A percentile compares a stretch with the other conserved stretches of the same genome.
Evolutionary conservation across 1,284 basidiomycete species (phyloP).

Genomic region (Ceratorhiza oryzae-sativae): DNA sequence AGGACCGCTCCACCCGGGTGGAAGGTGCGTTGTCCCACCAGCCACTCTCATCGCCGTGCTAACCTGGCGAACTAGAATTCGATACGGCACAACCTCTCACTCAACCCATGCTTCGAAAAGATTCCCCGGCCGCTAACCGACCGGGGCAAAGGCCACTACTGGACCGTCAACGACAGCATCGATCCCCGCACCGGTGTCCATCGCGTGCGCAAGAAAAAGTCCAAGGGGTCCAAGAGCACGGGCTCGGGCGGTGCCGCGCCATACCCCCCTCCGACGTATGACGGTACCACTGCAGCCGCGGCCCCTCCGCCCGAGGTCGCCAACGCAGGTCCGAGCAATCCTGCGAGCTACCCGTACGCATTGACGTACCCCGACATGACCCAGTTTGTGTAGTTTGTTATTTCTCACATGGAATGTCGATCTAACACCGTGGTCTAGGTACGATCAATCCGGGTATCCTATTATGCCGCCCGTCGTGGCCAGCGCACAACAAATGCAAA

Average conservation of each 20-base stretch:
- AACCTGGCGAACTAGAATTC: conserved; percentile 70
- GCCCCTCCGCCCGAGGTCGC: conserved; percentile 37
- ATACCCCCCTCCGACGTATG: conserved; percentile 36
- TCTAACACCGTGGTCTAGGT: conserved; percentile 27
- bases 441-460: conserved; percentile 39
- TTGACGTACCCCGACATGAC: conserved; percentile 19
- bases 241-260: conserved; percentile 36
- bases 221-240: conserved; percentile 53
- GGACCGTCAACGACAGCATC: conserved; percentile 86
- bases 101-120: conserved; percentile 94
- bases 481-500: conserved; percentile 38
- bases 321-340: conserved; percentile 21
- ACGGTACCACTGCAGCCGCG: conserved; percentile 15
- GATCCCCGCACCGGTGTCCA: conserved; percentile 86
- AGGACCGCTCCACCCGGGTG: conserved; percentile 80
- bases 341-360: conserved; percentile 21
- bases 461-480: conserved; percentile 38
- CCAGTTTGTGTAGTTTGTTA: neutral
- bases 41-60: conserved; percentile 2
- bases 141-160: conserved; percentile 84
- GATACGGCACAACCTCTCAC: conserved; percentile 90
- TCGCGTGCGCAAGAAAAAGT: conserved; percentile 75
- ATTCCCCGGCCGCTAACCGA: conserved; percentile 88
- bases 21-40: conserved; percentile 66
- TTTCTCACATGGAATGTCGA: conserved; percentile 11